Base-by-base conservation (phyloP, 2,329 filamentous ascomycete species). In the Aphanocladium album region DNA sequence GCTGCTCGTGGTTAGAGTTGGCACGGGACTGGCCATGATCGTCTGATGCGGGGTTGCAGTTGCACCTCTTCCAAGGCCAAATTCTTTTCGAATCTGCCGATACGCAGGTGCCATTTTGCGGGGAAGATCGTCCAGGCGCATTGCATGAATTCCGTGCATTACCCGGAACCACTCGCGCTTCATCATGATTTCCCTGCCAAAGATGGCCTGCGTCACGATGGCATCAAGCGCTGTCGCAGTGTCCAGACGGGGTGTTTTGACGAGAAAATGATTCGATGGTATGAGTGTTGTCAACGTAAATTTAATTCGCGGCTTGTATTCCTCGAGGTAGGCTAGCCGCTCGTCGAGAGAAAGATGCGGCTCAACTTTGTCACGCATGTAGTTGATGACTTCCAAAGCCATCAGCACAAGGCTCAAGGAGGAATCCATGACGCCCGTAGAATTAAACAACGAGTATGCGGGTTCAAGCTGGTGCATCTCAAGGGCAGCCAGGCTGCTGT, bases 61-160 rank as follows among this genome's bases (percentile, higher is more conserved):
- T n/a, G n/a, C n/a, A n/a, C n/a, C n/a, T n/a, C 33, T 35, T 6
- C 33, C 33, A 12, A 35, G 12, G 33, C 6, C 6, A 12, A 35
- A 6, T 35, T 35, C 33, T 6, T 35, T 35, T 35, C 33, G 33
- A 6, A 35, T 35, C 12, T 35, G 33, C 33, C 33, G 12, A 6
- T 35, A 12, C 33, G 23, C 14, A 2, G 14, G 30, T 19, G 19
- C 19, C 16, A 3, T 8, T 35, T 2, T 56, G 1, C 21, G 23
- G 11, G 41, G 5, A 1, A 41, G 2, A 2, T 2, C 5, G 12
- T 56, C 53, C 1, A 56, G 16, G 12, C 39, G 41, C 3, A 1
- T 12, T 11, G 5, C 53, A 11, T 56, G 4, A 0, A 1, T 8
- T 3, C 2, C 2, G 1, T 46, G 8, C 2, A 21, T 6, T 1